These are phyloP conservation scores for Euphorbia celastroides DNA, from an alignment of 441 rosid genomes.

Conservation along the genomic window DNA sequence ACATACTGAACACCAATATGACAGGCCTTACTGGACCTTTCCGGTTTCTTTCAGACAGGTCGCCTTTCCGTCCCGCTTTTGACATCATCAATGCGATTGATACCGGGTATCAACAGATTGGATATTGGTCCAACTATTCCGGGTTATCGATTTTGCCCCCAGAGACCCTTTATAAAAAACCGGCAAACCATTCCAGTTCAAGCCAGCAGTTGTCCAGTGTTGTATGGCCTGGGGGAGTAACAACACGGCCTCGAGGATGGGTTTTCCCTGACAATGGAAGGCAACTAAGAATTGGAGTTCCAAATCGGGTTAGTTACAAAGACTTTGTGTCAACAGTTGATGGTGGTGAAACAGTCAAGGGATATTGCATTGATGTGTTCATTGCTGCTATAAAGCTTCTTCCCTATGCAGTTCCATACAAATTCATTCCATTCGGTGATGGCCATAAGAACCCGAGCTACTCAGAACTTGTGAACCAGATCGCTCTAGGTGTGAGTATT, in stretches of 20 bases:
- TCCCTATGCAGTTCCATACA: conserved; percentile 81
- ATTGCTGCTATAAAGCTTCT: conserved; percentile 61
- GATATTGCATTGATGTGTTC: conserved; percentile 87
- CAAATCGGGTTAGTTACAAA: conserved; percentile 56
- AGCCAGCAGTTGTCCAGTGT: conserved; percentile 56
- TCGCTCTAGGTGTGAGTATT: conserved; percentile 60
- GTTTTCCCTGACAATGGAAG: conserved; percentile 80
- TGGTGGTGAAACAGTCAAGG: conserved; percentile 39
- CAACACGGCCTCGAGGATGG: conserved; percentile 83
- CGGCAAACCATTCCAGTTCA: conserved; percentile 63
- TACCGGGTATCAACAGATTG: conserved; percentile 41
- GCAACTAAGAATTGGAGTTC: conserved; percentile 72
- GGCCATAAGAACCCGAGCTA: conserved; percentile 65
- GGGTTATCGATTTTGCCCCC: conserved; percentile 70
- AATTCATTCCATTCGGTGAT: conserved; percentile 69
- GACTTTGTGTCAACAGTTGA: conserved; percentile 49
- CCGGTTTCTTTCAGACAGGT: conserved; percentile 51
- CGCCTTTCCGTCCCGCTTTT: conserved; percentile 54
- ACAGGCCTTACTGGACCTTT: conserved; percentile 71
- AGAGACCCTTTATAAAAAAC: conserved; percentile 51
- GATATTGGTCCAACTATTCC: conserved; percentile 90
- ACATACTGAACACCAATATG: conserved; percentile 54
- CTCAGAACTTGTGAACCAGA: conserved; percentile 46
- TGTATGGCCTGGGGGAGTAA: conserved; percentile 81
- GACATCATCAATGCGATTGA: conserved; percentile 62